Conservation (phyloP, 352 stramenopile genomes). For the Phytophthora quininea region DNA sequence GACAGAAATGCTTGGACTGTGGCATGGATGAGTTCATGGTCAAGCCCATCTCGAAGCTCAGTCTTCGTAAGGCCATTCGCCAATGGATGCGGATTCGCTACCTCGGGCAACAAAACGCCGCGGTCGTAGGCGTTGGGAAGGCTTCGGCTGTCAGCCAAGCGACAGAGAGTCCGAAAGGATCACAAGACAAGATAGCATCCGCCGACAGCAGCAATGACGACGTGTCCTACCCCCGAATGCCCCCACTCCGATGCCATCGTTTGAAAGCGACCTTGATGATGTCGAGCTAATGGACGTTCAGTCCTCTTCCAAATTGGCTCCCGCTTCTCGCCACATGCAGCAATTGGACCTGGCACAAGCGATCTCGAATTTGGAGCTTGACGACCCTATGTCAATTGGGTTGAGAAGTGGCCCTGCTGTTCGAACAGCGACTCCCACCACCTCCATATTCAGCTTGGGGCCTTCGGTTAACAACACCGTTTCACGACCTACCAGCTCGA, state of each 20-base stretch:
- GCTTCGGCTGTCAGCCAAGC: background rate
- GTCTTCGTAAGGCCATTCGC: slow-evolving; percentile 56
- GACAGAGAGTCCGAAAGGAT: slow-evolving; percentile 11
- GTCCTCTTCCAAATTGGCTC: slow-evolving; percentile 37
- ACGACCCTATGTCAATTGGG: slow-evolving; percentile 71
- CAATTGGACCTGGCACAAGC: slow-evolving; percentile 70
- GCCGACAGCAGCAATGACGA: slow-evolving; percentile 6
- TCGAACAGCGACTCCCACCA: slow-evolving; percentile 53
- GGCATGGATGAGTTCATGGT: slow-evolving; percentile 81
- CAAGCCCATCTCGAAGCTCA: slow-evolving; percentile 72
- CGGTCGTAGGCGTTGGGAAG: slow-evolving; percentile 12
- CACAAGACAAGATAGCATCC: slow-evolving; percentile 13
- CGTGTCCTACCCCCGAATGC: slow-evolving; percentile 40
- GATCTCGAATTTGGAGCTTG: slow-evolving; percentile 75
- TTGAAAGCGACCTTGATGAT: slow-evolving; percentile 33
- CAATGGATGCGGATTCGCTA: slow-evolving; percentile 70
- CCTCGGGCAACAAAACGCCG: slow-evolving; percentile 27
- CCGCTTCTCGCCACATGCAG: slow-evolving; percentile 73
- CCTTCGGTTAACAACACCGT: slow-evolving; percentile 38
- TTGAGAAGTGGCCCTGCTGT: slow-evolving; percentile 41
- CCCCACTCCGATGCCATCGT: slow-evolving; percentile 38
- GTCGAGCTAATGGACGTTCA: slow-evolving; percentile 27
- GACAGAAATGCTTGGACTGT: slow-evolving; percentile 64
- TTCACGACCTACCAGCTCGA: slow-evolving; percentile 27
- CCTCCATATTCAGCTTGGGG: slow-evolving; percentile 70